phyloP scores from a whole-genome alignment of 2,329 filamentous ascomycete genomes.

The Aspergillus nomiae region DNA sequence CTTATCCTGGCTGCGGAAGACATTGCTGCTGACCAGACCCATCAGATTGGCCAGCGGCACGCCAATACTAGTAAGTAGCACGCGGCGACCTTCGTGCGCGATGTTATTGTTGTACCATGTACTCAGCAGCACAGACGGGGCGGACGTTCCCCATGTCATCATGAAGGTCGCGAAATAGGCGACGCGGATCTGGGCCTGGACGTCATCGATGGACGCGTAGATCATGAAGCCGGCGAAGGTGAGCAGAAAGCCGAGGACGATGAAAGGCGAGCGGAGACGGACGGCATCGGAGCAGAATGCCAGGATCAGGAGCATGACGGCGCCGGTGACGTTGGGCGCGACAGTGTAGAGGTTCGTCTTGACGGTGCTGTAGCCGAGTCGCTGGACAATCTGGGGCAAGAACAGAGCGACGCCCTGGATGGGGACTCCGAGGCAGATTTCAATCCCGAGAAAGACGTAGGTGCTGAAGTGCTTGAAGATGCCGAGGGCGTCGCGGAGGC shows the following conservation, averaged over 20 bases:
- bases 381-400: conserved; percentile 59
- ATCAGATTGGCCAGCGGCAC: conserved; percentile 77
- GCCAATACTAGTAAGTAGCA: conserved; percentile 70
- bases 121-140: conserved; percentile 68
- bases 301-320: conserved; percentile 70
- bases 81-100: conserved; percentile 71
- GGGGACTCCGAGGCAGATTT: conserved; percentile 62
- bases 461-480: conserved; percentile 58
- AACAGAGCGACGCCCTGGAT: conserved; percentile 60
- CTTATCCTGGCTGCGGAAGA: conserved; percentile 64
- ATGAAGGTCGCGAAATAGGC: conserved; percentile 78
- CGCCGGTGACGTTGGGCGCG: conserved; percentile 74
- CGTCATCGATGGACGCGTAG: conserved; percentile 69
- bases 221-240: conserved; percentile 79
- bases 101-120: conserved; percentile 83
- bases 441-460: conserved; percentile 58
- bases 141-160: conserved; percentile 80
- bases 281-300: conserved; percentile 70
- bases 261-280: conserved; percentile 71
- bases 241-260: conserved; percentile 71
- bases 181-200: conserved; percentile 61
- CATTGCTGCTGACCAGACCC: conserved; percentile 70
- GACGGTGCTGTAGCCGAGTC: conserved; percentile 56
- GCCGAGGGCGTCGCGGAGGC: conserved; percentile 52
- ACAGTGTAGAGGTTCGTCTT: conserved; percentile 81